These are phyloP conservation scores for Suillus bovinus DNA, from an alignment of 768 basidiomycete species.

Conservation along the genomic window DNA sequence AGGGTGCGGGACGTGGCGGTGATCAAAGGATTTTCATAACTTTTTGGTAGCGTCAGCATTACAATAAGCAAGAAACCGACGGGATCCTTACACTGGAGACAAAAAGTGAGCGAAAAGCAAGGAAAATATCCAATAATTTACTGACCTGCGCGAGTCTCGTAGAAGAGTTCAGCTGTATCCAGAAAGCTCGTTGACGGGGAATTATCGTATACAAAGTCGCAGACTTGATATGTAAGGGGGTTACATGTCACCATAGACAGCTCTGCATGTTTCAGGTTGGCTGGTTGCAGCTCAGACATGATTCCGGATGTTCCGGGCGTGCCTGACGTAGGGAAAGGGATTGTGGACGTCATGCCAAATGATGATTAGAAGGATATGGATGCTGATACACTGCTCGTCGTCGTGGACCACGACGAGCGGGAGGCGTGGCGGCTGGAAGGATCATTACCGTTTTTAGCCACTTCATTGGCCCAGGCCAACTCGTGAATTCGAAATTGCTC, in stretches of 20 bases:
- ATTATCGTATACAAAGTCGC: slow-evolving; percentile 69
- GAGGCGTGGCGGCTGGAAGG: slow-evolving; percentile 1
- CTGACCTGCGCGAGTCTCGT: slow-evolving; percentile 72
- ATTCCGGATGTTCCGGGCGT: neutral
- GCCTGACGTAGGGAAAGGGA: neutral
- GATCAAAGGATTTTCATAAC: slow-evolving; percentile 79
- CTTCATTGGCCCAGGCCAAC: neutral
- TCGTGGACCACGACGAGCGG: neutral
- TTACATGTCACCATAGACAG: slow-evolving; percentile 43
- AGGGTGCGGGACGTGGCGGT: slow-evolving; percentile 73
- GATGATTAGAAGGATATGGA: neutral
- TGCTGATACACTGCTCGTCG: neutral
- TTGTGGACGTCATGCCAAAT: slow-evolving; percentile 4
- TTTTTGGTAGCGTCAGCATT: slow-evolving; percentile 27
- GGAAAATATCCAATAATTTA: slow-evolving; percentile 16
- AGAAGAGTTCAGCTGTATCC: slow-evolving; percentile 59
- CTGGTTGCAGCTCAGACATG: neutral
- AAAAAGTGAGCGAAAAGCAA: slow-evolving; percentile 8
- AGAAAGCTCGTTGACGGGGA: slow-evolving; percentile 42
- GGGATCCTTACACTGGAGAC: slow-evolving; percentile 7
- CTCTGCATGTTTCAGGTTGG: slow-evolving; percentile 11
- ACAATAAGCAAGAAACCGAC: neutral
- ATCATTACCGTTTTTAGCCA: slow-evolving; percentile 3
- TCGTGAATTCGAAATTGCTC: neutral
- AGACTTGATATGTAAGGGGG: slow-evolving; percentile 65